Percentiles rank a stretch among this genome's conserved stretches.
phyloP scores from a whole-genome alignment of 768 basidiomycete genomes.

The Roridomyces roridus region DNA sequence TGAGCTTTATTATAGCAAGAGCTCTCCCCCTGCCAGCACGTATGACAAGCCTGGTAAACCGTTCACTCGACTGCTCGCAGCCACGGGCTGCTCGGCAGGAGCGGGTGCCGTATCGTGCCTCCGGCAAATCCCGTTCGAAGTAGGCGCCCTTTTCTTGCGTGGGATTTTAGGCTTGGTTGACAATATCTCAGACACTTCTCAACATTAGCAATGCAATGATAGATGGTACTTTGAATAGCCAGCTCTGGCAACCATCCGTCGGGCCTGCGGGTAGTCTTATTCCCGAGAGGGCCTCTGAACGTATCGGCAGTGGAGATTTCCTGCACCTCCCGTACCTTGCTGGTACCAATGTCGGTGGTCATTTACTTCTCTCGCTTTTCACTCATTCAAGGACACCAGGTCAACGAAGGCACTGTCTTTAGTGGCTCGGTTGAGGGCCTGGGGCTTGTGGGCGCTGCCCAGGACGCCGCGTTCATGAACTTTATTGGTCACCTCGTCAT shows the following conservation, averaged over 20 bases:
- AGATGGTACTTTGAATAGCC: conserved; percentile 48
- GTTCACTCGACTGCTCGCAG: conserved; percentile 49
- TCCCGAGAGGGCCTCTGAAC: conserved; percentile 49
- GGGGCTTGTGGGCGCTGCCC: conserved; percentile 42
- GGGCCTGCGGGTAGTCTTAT: conserved; percentile 58
- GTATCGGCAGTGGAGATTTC: conserved; percentile 54
- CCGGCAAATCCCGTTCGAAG: conserved; percentile 51
- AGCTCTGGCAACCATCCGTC: conserved; percentile 64
- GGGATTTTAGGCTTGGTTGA: not conserved
- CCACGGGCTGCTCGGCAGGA: conserved; percentile 52
- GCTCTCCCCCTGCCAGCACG: conserved; percentile 46
- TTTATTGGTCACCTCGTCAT: conserved; percentile 59
- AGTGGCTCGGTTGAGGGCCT: conserved; percentile 45
- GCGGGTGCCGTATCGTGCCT: conserved; percentile 49
- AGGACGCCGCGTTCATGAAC: conserved; percentile 50
- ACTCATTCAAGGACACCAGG: conserved; percentile 31
- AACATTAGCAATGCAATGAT: conserved; percentile 56
- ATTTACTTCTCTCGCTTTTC: not conserved
- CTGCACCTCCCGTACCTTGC: conserved; percentile 58
- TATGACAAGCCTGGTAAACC: conserved; percentile 61
- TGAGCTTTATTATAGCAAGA: conserved; percentile 49
- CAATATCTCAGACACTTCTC: conserved; percentile 47
- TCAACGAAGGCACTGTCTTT: conserved; percentile 61
- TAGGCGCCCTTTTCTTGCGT: conserved; percentile 17
- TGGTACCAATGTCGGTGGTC: conserved; percentile 57